Base-by-base conservation (phyloP, 805 yeast genomes). In the Diddensiella transvaalensis region DNA sequence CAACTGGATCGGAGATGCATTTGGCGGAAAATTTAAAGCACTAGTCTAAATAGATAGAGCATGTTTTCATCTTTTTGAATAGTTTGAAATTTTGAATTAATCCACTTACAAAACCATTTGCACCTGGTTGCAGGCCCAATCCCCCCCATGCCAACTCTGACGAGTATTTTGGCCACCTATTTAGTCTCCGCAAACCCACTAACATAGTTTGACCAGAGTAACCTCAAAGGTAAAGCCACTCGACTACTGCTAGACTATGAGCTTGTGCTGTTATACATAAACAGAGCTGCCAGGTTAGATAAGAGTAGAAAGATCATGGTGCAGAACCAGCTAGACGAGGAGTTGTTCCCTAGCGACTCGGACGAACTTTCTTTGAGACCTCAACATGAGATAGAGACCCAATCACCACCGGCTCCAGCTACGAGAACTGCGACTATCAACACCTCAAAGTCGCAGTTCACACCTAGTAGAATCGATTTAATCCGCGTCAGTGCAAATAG, bases 1-100 rank as follows among this genome's bases (percentile, higher is more conserved):
- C 53, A 63, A 67, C 46, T 90, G 98, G 98, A 85, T 56, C 59
- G 63, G 42, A 70, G 75, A 52, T 22, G 63, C 63, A 1, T 59
- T 59, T 33, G 42, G 45, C 15, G 63, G 58, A 10, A 43, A 48
- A 47, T 59, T 56, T 39, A 53, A 52, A 47, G 41, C 43, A 3
- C 42, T 26, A 13, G 32, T 26, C 13, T 26, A 26, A 26, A 26
- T n/a, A n/a, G n/a, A 50, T 6, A 6, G 24, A 35, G 44, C 17
- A 44, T 18, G 10, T 11, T 2, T 23, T 37, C 22, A 29, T 30
- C 19, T 33, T 37, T 37, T 18, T 4, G 17, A 30, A 30, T 3
- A 3, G 3, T 4, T 30, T 3, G 36, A 18, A n/a, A 30, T 15
- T 29, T 10, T 18, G 36, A 30, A 30, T 3, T 4, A 3, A n/a